Base-by-base conservation (phyloP, 306 rosid genomes). In the Arachis hypogaea region DNA sequence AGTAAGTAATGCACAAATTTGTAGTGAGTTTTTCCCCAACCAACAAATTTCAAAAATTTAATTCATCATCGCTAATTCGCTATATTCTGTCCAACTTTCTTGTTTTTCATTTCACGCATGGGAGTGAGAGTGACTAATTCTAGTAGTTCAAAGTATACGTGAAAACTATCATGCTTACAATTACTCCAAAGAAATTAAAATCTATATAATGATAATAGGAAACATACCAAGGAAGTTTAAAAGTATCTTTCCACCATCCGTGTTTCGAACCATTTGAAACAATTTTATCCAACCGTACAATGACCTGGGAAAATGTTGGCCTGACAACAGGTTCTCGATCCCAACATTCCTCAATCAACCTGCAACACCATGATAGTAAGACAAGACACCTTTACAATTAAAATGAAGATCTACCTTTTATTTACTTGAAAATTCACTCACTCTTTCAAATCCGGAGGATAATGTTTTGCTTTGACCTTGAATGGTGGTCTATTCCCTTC, bases 191-290 rank as follows among this genome's bases (percentile, higher is more conserved):
- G 63, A 66, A 63, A 57, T 12, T n/a, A 62, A 62, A 56, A 33
- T 73, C 52, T 42, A 60, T 36, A 41, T 78, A 33, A 30, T 38
- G 11, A 63, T 62, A 42, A 64, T 9, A 78, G 69, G 79, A 82
- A 54, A 74, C 87, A 71, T 89, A 95, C 99, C 99, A 95, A 29
- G 93, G 99, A 83, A 95, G 96, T 81, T 88, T 95, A 77, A 95
- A 95, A 10, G 99, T 86, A 80, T 92, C 99, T 82, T 95, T 95
- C 99, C 98, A 92, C 97, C 97, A 85, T 63, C 96, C 99, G 80
- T 92, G 99, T 76, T 92, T 95, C 52, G 99, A 82, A 93, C 97
- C 85, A 82, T 81, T 87, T 63, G 88, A 78, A 74, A 87, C 88
- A 84, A 95, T 95, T 88, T 60, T 95, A 76, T 90, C 86, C 89